Evolutionary conservation across 1,284 basidiomycete genomes (phyloP).

Genomic region (Cutaneotrichosporon arboriforme): DNA sequence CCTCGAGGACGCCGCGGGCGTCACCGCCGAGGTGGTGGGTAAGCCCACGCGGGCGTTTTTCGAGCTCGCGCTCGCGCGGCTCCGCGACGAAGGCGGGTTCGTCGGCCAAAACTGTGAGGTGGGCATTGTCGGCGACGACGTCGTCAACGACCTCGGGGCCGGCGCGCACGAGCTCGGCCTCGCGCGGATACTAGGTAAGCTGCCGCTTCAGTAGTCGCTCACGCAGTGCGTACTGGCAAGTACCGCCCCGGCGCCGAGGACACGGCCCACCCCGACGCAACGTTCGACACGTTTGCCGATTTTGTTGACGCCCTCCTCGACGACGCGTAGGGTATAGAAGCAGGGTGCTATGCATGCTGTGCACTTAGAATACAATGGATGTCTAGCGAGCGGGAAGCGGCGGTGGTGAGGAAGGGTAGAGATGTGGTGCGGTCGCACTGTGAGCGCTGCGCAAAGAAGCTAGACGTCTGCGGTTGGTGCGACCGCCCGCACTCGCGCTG

Average conservation of each 20-base stretch:
- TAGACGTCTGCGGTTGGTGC: too few species aligned
- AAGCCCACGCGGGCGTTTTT: slow-evolving; percentile 62
- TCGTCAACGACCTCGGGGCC: slow-evolving; percentile 59
- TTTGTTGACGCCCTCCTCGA: slow-evolving; percentile 53
- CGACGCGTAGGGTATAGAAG: not conserved
- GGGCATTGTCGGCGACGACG: slow-evolving; percentile 64
- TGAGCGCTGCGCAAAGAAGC: not conserved
- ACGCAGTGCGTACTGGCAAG: slow-evolving; percentile 37
- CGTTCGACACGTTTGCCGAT: slow-evolving; percentile 55
- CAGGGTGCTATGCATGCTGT: not conserved
- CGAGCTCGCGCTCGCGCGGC: slow-evolving; percentile 54
- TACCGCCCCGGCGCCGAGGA: slow-evolving; percentile 31
- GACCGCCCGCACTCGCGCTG: too few species aligned
- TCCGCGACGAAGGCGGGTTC: slow-evolving; percentile 33
- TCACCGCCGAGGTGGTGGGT: slow-evolving; percentile 57
- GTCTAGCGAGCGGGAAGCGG: not conserved
- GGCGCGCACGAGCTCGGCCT: slow-evolving; percentile 60
- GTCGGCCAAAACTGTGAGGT: slow-evolving; percentile 37
- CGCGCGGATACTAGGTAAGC: slow-evolving; percentile 59
- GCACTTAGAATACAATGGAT: not conserved
- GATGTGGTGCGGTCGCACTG: not conserved
- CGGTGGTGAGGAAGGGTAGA: not conserved
- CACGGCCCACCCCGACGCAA: slow-evolving; percentile 52
- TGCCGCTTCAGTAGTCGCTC: slow-evolving; percentile 1
- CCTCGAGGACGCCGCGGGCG: slow-evolving; percentile 56